These are phyloP conservation scores for Penicillium cosmopolitanum DNA, from an alignment of 495 filamentous ascomycete species.

Conservation along the genomic window DNA sequence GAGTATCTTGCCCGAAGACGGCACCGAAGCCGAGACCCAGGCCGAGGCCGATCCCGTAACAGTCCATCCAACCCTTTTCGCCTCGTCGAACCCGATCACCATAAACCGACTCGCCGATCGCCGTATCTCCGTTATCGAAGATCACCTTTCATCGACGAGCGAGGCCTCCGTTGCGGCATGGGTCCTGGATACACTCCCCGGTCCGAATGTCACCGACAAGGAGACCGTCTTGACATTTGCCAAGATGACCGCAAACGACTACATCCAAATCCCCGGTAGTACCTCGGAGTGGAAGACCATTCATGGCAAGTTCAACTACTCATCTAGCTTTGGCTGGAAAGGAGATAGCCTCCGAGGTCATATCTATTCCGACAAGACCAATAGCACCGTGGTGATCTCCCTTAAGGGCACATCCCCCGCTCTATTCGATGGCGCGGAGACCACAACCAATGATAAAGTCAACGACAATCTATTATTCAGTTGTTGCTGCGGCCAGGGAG, in stretches of 20 bases:
- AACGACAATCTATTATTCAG: conserved; percentile 98
- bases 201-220: conserved; percentile 85
- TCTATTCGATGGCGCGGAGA: conserved; percentile 92
- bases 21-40: conserved; percentile 38
- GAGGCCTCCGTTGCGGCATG: conserved; percentile 71
- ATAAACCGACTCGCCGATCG: conserved; percentile 86
- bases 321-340: conserved; percentile 87
- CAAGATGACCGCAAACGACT: conserved; percentile 85
- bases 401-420: conserved; percentile 90
- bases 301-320: conserved; percentile 77
- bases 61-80: conserved; percentile 42
- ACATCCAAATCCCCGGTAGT: conserved; percentile 66
- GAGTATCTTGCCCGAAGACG: conserved; percentile 69
- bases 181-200: conserved; percentile 77
- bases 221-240: conserved; percentile 82
- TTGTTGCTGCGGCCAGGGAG: conserved; percentile 94
- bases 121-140: conserved; percentile 71
- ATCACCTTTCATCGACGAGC: conserved; percentile 65
- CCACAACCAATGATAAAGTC: conserved; percentile 94
- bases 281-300: conserved; percentile 85
- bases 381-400: conserved; percentile 86
- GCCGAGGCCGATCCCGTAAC: conserved; percentile 43
- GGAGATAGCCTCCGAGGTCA: conserved; percentile 88
- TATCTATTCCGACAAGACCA: conserved; percentile 83
- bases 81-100: conserved; percentile 61